Evolutionary conservation across 345 rosid genomes (phyloP).

Genomic region (Pistacia vera): DNA sequence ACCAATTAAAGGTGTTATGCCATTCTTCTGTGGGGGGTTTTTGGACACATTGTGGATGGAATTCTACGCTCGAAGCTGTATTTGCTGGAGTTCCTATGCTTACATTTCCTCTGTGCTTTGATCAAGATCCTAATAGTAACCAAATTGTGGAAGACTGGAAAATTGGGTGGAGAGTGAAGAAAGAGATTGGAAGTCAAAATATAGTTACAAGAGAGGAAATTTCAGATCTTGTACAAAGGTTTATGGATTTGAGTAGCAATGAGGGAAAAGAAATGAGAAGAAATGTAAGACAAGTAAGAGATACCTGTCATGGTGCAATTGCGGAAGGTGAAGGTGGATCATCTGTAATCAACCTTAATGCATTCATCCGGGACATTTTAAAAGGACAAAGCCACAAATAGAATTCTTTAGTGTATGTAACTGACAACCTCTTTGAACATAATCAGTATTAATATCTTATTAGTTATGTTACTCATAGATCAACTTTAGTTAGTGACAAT

Average conservation of each 20-base stretch:
- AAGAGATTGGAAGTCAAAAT: neutral
- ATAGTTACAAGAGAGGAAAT: slow-evolving; percentile 29
- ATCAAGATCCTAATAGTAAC: slow-evolving; percentile 27
- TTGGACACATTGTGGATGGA: slow-evolving; percentile 36
- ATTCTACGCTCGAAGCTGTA: slow-evolving; percentile 29
- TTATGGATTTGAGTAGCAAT: slow-evolving; percentile 25
- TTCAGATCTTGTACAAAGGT: slow-evolving; percentile 13
- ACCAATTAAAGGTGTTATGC: slow-evolving; percentile 25
- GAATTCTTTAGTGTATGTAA: neutral
- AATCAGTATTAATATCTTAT: too few relatives aligned
- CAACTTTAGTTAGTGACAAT: too few relatives aligned
- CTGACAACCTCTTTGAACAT: too few relatives aligned
- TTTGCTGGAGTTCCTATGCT: slow-evolving; percentile 28
- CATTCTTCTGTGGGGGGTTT: slow-evolving; percentile 27
- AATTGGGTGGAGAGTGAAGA: slow-evolving; percentile 23
- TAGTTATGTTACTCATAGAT: too few relatives aligned
- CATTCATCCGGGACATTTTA: slow-evolving; percentile 8
- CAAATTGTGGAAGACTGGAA: slow-evolving; percentile 26
- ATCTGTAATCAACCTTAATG: slow-evolving; percentile 1
- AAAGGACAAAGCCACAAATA: neutral
- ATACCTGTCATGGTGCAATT: slow-evolving; percentile 21
- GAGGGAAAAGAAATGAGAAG: slow-evolving; percentile 28
- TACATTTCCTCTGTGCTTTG: slow-evolving; percentile 26
- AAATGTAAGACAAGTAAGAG: slow-evolving; percentile 21
- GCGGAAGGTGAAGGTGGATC: slow-evolving; percentile 28